Base-by-base conservation (phyloP, 768 basidiomycete species). In the Wakefieldia striispora region DNA sequence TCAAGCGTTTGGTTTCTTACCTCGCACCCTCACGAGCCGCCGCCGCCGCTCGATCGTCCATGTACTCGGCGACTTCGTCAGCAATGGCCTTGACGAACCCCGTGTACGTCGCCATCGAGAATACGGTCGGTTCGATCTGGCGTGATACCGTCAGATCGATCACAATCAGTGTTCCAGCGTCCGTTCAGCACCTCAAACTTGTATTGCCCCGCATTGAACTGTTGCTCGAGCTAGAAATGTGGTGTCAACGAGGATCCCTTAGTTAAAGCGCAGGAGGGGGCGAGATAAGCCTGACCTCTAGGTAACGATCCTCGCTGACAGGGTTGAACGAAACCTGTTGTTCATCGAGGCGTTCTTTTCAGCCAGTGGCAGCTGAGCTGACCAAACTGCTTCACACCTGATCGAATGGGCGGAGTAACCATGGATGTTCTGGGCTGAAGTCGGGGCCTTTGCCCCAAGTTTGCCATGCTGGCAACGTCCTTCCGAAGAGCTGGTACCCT, bases 381-480 rank as follows among this genome's bases (percentile, higher is more conserved):
- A 29, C 29, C 10, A 29, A 4, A 23, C 29, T 3, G 29, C 6
- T 3, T 10, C 27, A 12, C 43, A 78, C 81, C 64, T 84, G 81
- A 56, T 86, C 84, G 49, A 88, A 88, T 0, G 79, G 75, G 9
- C 73, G 64, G 4, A 87, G 66, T 4, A 87, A 56, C 83, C 85
- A 86, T 1, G 83, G 84, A 16, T 65, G 66, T 4, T 75, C 72
- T 13, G 72, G 64, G 4, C 58, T 56, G 48, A 81, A 83, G 50
- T 77, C 69, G 0, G 56, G 42, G 0, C 80, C 82, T 26, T 69
- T 76, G 0, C 81, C 78, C 80, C 82, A 82, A 0, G 83, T 77
- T 40, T 81, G 76, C 84, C 84, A 87, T 0, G 80, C 71, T 0
- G 86, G 79, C 7, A 87, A 64, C 0, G 86, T 81, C 21, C 84